A percentile compares a stretch with the other conserved stretches of the same genome.
phyloP scores from a whole-genome alignment of 305 asterid genomes.

The Solanum hybrid region DNA sequence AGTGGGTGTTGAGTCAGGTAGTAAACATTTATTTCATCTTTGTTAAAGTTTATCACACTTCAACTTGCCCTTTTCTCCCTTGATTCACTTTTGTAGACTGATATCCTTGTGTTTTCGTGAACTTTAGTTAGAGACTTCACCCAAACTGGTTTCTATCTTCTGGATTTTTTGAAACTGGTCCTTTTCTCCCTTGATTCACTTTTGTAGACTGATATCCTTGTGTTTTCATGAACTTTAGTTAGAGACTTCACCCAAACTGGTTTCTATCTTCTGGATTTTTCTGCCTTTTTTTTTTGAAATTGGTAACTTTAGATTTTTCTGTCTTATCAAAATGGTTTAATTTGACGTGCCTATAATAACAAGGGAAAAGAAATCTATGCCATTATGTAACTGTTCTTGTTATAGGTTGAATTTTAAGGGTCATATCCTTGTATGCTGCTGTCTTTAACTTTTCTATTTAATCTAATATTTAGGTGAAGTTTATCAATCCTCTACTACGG shows the following conservation, averaged over 20 bases:
- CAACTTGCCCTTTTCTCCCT: not conserved
- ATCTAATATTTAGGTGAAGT: conserved; percentile 51
- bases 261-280: not conserved
- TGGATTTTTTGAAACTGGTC: not conserved
- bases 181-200: not conserved
- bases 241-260: not conserved
- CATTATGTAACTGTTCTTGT: not conserved
- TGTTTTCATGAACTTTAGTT: not conserved
- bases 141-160: not conserved
- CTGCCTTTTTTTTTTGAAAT: not conserved
- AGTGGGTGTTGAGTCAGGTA: not conserved
- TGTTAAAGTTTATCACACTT: not conserved
- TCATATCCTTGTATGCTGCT: not conserved
- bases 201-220: not conserved
- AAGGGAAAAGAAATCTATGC: not conserved
- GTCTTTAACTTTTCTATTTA: not conserved
- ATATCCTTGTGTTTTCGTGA: not conserved
- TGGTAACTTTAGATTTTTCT: not conserved
- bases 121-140: conserved; percentile 1
- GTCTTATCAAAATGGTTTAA: not conserved
- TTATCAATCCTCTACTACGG: conserved; percentile 62
- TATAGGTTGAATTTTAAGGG: not conserved
- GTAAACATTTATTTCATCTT: not conserved
- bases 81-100: not conserved
- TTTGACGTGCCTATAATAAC: not conserved